phyloP scores from a whole-genome alignment of 1,139 yeast species.

The Geotrichum histeridarum region DNA sequence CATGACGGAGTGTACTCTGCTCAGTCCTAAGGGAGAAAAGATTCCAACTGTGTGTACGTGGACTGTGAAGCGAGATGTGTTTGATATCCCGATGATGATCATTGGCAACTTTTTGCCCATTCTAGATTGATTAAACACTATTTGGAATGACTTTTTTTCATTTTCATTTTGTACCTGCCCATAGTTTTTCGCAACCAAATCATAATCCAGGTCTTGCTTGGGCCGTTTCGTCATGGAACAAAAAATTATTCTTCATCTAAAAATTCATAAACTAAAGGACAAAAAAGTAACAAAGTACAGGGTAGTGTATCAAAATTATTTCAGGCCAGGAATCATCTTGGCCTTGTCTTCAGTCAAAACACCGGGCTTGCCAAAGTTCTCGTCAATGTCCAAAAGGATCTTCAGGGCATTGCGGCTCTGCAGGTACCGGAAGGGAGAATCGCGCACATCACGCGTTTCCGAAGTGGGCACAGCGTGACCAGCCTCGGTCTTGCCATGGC shows the following conservation, averaged over 20 bases:
- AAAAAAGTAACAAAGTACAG: background rate
- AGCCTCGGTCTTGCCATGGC: constrained; percentile 39
- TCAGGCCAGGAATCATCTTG: constrained; percentile 30
- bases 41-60: constrained; percentile 78
- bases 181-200: too few relatives aligned
- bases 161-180: background rate
- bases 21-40: constrained; percentile 48
- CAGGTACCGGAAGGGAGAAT: constrained; percentile 38
- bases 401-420: constrained; percentile 43
- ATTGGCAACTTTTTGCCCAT: constrained; percentile 53
- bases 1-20: constrained; percentile 76
- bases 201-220: too few relatives aligned
- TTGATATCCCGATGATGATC: constrained; percentile 93
- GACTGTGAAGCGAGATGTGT: constrained; percentile 84
- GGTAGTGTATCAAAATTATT: constrained; percentile 11
- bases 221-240: background rate
- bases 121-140: constrained; percentile 6
- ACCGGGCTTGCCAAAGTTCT: constrained; percentile 43
- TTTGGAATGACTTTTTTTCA: background rate
- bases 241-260: background rate
- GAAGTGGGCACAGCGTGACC: constrained; percentile 42
- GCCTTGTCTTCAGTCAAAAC: constrained; percentile 32
- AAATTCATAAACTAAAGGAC: background rate
- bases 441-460: constrained; percentile 25
- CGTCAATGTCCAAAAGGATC: constrained; percentile 44